These are phyloP conservation scores for Sphaerulina populicola DNA, from an alignment of 2,329 filamentous ascomycete genomes.

Conservation along the genomic window DNA sequence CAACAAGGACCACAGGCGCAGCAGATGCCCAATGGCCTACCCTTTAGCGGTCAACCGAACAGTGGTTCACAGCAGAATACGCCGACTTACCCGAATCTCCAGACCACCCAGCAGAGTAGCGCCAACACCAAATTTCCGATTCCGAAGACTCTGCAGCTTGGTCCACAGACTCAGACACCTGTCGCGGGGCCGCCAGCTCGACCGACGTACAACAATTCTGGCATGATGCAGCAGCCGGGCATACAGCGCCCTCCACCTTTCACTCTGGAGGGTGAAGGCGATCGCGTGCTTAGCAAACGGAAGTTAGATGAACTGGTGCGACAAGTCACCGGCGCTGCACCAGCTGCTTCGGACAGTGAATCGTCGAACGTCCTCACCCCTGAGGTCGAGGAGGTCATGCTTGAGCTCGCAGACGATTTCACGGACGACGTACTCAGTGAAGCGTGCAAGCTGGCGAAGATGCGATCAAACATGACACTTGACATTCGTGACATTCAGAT, in stretches of 20 bases:
- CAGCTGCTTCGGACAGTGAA: constrained; percentile 57
- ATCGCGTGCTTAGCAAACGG: constrained; percentile 92
- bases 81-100: constrained; percentile 22
- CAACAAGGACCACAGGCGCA: constrained; percentile 16
- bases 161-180: constrained; percentile 63
- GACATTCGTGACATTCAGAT: constrained; percentile 62
- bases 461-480: constrained; percentile 79
- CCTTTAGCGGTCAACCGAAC: constrained; percentile 15
- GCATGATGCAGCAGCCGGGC: constrained; percentile 80
- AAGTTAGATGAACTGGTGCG: constrained; percentile 92
- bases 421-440: constrained; percentile 82
- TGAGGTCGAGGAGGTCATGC: constrained; percentile 91
- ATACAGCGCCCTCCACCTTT: constrained; percentile 73
- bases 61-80: constrained; percentile 23
- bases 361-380: constrained; percentile 60
- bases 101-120: constrained; percentile 24
- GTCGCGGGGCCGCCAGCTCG: constrained; percentile 64
- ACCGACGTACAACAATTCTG: constrained; percentile 78
- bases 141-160: constrained; percentile 67
- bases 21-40: constrained; percentile 24
- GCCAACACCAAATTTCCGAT: constrained; percentile 66
- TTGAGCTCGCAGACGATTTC: constrained; percentile 86
- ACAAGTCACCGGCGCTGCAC: constrained; percentile 78
- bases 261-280: constrained; percentile 82
- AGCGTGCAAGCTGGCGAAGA: constrained; percentile 85